Evolutionary conservation across 1,139 yeast species (phyloP), one percentile per base, ranked within the genome.

Genomic region (Waltiozyma sp.): DNA sequence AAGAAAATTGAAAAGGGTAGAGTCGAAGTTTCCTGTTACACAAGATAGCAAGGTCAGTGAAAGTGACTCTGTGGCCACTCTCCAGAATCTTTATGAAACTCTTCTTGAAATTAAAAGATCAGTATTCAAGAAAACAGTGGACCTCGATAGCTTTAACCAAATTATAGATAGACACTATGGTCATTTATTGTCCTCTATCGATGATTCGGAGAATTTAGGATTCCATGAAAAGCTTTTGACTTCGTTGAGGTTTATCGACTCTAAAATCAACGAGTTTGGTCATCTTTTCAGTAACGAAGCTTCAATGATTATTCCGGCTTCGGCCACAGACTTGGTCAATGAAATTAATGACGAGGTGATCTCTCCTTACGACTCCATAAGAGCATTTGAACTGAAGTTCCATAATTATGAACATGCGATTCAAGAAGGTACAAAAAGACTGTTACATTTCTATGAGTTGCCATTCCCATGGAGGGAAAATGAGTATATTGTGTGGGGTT

Each of bases 381-480:
- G 65, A 36, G 53, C 56, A 34, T 55, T 65, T 37, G 63, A 62
- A 39, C 59, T 62, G 40, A 68, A 70, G 38, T 71, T 70, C 47
- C 76, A 72, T 57, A 79, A 80, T 58, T 80, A 79, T 57, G 78
- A 78, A 49, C 66, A 66, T 43, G 88, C 88, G 0, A 59, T 73
- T 38, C 65, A 66, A 28, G 60, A 66, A 10, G 93, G 95, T 2
- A 66, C 73, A 37, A 50, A 64, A 8, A 61, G 80, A 42, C 72
- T 80, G 46, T 64, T 91, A 42, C 88, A 87, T 52, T 85, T 83
- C 62, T 87, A 86, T 57, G 95, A 91, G 60, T 67, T 91, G 42
- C 98, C 98, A 1, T 74, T 80, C 49, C 86, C 85, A 42, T 91
- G 96, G 96, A 73, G 95, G 57, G 96, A 89, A 60, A 91, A 91